Conservation (phyloP, 345 rosid genomes). For the Bruguiera parviflora region DNA sequence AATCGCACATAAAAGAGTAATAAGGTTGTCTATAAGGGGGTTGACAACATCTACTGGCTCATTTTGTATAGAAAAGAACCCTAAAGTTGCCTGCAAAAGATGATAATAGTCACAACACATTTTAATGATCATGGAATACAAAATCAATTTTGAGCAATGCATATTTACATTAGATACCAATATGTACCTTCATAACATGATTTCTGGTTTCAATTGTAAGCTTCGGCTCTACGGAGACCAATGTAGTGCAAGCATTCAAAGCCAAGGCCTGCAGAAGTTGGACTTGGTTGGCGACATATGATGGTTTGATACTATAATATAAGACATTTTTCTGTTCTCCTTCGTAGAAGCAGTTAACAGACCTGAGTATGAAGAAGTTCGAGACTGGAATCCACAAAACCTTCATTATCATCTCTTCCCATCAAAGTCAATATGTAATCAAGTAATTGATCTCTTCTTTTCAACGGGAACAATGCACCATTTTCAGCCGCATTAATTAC, state of each 20-base stretch:
- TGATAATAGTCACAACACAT: conserved; percentile 10
- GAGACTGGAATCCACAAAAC: conserved; percentile 78
- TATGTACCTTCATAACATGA: conserved; percentile 78
- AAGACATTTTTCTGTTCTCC: too few species aligned
- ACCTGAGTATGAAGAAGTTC: conserved; percentile 90
- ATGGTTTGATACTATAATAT: too few species aligned
- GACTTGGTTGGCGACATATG: too few species aligned
- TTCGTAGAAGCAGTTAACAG: conserved; percentile 7
- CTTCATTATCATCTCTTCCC: conserved; percentile 87
- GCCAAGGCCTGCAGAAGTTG: conserved; percentile 70
- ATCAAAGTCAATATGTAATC: conserved; percentile 89
- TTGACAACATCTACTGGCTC: conserved; percentile 81
- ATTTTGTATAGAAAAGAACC: conserved; percentile 88
- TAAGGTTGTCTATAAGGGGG: conserved; percentile 87
- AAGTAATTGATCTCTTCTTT: conserved; percentile 79
- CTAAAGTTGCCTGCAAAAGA: conserved; percentile 79
- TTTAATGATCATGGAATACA: background rate
- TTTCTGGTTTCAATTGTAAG: conserved; percentile 91
- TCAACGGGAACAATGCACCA: conserved; percentile 84
- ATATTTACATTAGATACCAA: background rate
- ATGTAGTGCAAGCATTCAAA: conserved; percentile 89
- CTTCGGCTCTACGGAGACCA: conserved; percentile 96
- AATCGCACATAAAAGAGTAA: conserved; percentile 91
- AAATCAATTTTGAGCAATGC: background rate
- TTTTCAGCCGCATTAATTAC: conserved; percentile 89